phyloP scores from a whole-genome alignment of 331 rosid species.

The Malus hybrid region DNA sequence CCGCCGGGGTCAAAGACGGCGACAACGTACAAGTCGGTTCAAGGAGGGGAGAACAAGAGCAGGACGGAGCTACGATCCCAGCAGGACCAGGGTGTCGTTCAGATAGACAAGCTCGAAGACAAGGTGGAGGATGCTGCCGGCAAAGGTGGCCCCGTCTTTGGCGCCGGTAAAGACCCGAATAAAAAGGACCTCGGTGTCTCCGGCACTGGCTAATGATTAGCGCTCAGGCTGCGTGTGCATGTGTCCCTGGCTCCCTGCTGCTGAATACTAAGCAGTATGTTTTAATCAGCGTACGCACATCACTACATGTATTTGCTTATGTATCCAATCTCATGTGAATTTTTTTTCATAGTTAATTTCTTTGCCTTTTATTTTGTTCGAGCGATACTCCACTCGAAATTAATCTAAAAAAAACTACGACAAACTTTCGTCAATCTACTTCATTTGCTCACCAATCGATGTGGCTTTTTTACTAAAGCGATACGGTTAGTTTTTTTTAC shows the following conservation, averaged over 20 bases:
- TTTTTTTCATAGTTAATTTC: no score
- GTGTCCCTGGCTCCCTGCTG: no score
- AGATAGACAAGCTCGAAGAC: conserved; percentile 65
- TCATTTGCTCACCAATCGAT: neutral
- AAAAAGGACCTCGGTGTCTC: conserved; percentile 68
- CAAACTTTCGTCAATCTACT: neutral
- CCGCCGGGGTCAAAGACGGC: conserved; percentile 58
- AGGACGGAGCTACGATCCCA: conserved; percentile 35
- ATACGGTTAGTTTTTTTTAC: no score
- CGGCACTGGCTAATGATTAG: conserved; percentile 39
- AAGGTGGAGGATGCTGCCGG: conserved; percentile 57
- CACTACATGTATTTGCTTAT: neutral
- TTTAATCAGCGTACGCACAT: neutral
- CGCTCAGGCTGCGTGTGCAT: neutral
- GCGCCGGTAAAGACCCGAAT: conserved; percentile 44
- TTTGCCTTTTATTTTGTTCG: neutral
- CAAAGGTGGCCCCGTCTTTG: conserved; percentile 75
- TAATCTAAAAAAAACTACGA: neutral
- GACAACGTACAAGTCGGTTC: conserved; percentile 51
- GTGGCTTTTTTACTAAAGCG: no score
- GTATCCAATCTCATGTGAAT: neutral
- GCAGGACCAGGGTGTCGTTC: conserved; percentile 68
- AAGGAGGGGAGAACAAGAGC: conserved; percentile 64
- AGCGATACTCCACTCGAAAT: neutral
- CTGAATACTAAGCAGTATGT: neutral